These are phyloP conservation scores for Gyromitra esculenta DNA, from an alignment of 2,329 filamentous ascomycete species.

Conservation along the genomic window DNA sequence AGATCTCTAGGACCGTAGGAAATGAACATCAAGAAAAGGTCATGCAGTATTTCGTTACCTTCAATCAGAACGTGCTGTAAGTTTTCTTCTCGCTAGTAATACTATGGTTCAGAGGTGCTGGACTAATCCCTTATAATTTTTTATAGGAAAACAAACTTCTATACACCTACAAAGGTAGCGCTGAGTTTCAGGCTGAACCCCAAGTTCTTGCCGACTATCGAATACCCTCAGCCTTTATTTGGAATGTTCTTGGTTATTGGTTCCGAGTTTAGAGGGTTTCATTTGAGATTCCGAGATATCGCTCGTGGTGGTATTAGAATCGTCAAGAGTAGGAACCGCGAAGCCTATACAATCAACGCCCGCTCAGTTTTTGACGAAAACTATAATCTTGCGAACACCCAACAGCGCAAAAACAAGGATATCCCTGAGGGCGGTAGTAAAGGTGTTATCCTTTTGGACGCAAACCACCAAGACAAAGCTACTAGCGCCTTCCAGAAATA, in stretches of 20 bases:
- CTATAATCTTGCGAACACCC: slow-evolving; percentile 96
- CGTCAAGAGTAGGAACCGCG: slow-evolving; percentile 95
- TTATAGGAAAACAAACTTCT: slow-evolving; percentile 85
- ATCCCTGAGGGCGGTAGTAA: slow-evolving; percentile 98
- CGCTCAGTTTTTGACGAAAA: slow-evolving; percentile 98
- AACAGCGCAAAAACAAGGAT: slow-evolving; percentile 99
- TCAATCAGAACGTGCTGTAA: slow-evolving; percentile 83
- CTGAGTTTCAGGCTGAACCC: slow-evolving; percentile 95
- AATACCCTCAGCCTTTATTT: slow-evolving; percentile 92
- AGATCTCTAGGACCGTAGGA: slow-evolving; percentile 79
- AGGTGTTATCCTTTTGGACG: slow-evolving; percentile 93
- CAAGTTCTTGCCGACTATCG: slow-evolving; percentile 82
- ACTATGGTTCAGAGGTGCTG: not conserved
- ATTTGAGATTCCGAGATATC: slow-evolving; percentile 94
- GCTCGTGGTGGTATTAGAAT: slow-evolving; percentile 97
- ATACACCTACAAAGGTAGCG: slow-evolving; percentile 97
- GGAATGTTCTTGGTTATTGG: slow-evolving; percentile 99
- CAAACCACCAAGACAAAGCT: slow-evolving; percentile 91
- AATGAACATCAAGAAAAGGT: slow-evolving; percentile 99
- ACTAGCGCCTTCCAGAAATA: slow-evolving; percentile 98
- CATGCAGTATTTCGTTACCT: slow-evolving; percentile 94
- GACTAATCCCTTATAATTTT: slow-evolving; percentile 14
- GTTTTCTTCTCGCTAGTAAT: not conserved
- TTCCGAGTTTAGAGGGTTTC: slow-evolving; percentile 95
- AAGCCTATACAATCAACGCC: slow-evolving; percentile 95